Evolutionary conservation across 306 rosid genomes (phyloP), one percentile per base, ranked within the genome.

Genomic region (cucumber (Cucumis sativus)): DNA sequence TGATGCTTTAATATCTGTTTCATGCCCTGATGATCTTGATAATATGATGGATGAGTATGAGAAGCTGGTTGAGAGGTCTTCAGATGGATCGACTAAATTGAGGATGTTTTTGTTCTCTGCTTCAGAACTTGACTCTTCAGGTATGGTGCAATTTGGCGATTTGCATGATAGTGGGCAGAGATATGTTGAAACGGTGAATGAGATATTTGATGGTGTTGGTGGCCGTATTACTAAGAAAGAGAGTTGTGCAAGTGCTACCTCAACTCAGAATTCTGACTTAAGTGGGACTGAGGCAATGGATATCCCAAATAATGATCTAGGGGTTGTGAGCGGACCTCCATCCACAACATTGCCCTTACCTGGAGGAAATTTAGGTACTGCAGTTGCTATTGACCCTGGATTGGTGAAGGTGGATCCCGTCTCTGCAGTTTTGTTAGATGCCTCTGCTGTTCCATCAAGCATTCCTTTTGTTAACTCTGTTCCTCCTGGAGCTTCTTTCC

Each of bases 1-100:
- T 43, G 98, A 93, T 81, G 91, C 97, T 0, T 84, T 93, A 83
- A 94, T 93, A 7, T 90, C 97, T 0, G 87, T 93, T 83, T 88
- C 98, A 0, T 87, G 96, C 80, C 85, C 85, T 0, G 98, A 91
- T 69, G 98, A 93, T 87, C 88, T 93, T 81, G 98, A 91, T 41
- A 92, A 90, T 77, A 91, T 93, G 98, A 86, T 88, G 92, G 98
- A 93, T 62, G 98, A 93, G 85, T 93, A 85, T 79, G 96, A 87
- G 33, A 93, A 88, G 77, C 80, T 93, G 76, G 82, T 84, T 35
- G 97, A 88, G 79, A 83, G 88, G 55, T 91, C 97, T 71, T 78
- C 86, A 11, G 96, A 93, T 60, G 93, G 97, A 66, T 91, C 93
- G 12, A 90, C 90, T 61, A 93, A 93, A 66, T 73, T 91, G 37